Conservation (phyloP, 371 early-diverging fungal genomes). For the Mucor saturninus region DNA sequence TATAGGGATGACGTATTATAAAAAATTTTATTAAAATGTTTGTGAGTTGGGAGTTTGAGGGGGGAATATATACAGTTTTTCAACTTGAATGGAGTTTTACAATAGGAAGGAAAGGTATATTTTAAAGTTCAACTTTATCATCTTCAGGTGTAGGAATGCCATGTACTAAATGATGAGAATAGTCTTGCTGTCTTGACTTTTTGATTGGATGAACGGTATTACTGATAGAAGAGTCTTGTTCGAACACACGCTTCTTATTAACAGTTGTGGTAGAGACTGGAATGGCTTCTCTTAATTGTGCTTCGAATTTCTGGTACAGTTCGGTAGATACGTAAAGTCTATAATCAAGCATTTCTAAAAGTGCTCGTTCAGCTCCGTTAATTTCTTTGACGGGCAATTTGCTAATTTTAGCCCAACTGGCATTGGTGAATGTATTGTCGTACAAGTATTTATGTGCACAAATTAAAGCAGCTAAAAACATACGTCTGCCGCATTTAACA, state of each 20-base stretch:
- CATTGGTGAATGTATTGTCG: conserved; percentile 83
- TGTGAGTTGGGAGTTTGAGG: not conserved
- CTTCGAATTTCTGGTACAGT: conserved; percentile 46
- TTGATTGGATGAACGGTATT: conserved; percentile 13
- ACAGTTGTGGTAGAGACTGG: conserved; percentile 1
- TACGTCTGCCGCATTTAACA: conserved; percentile 73
- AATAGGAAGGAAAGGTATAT: conserved; percentile 9
- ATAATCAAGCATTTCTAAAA: conserved; percentile 76
- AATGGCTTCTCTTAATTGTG: conserved; percentile 31
- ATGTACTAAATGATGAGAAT: conserved; percentile 7
- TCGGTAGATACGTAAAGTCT: conserved; percentile 67
- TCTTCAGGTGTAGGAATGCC: conserved; percentile 37
- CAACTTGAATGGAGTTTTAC: not conserved
- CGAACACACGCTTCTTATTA: conserved; percentile 5
- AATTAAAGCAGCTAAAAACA: conserved; percentile 81
- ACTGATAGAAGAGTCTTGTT: not conserved
- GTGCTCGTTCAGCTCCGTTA: conserved; percentile 72
- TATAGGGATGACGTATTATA: not conserved
- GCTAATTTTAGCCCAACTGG: conserved; percentile 82
- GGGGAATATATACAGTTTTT: not conserved
- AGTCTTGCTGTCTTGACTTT: conserved; percentile 14
- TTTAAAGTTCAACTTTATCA: conserved; percentile 30
- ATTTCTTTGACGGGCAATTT: conserved; percentile 74
- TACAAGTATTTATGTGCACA: conserved; percentile 81
- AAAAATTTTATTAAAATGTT: not conserved